These are phyloP conservation scores for Warburgia ugandensis DNA, from an alignment of 164 flowering plant genomes.

Conservation along the genomic window DNA sequence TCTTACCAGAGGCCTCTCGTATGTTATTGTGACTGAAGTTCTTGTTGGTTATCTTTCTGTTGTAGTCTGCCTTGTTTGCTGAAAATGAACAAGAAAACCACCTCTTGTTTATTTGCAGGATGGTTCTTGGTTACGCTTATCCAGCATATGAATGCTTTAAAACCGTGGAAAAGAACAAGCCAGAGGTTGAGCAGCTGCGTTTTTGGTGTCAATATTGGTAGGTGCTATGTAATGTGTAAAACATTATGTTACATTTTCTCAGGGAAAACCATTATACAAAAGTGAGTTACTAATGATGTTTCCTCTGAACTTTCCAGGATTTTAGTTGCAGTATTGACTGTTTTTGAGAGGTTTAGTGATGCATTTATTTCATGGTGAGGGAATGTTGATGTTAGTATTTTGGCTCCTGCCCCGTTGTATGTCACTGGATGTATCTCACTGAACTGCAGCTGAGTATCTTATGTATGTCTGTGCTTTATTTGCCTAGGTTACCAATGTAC, in stretches of 20 bases:
- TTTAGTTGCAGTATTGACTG: conserved; percentile 81
- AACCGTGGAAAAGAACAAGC: conserved; percentile 83
- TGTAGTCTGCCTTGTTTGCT: background rate
- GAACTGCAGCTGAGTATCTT: too few relatives aligned
- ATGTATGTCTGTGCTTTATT: too few relatives aligned
- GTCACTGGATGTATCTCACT: too few relatives aligned
- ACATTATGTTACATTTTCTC: too few relatives aligned
- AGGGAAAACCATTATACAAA: too few relatives aligned
- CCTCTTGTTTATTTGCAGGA: too few relatives aligned
- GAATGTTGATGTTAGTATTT: conserved; percentile 4
- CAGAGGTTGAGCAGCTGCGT: conserved; percentile 83
- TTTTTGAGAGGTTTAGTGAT: conserved; percentile 85
- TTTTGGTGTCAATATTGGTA: conserved; percentile 99
- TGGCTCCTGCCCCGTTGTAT: too few relatives aligned
- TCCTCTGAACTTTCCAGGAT: conserved; percentile 53
- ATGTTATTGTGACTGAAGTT: conserved; percentile 22
- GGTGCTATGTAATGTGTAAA: background rate
- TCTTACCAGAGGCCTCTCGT: conserved; percentile 85
- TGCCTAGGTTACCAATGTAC: conserved; percentile 92
- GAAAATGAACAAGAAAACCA: background rate
- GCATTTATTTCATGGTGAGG: conserved; percentile 82
- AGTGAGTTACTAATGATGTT: too few relatives aligned
- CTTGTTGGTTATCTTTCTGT: background rate
- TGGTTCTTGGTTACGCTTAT: conserved; percentile 90
- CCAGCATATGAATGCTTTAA: conserved; percentile 96